Percentiles rank a stretch among this genome's conserved stretches.
Evolutionary conservation across 805 yeast genomes (phyloP).

Genomic region (Wickerhamiella azyma): DNA sequence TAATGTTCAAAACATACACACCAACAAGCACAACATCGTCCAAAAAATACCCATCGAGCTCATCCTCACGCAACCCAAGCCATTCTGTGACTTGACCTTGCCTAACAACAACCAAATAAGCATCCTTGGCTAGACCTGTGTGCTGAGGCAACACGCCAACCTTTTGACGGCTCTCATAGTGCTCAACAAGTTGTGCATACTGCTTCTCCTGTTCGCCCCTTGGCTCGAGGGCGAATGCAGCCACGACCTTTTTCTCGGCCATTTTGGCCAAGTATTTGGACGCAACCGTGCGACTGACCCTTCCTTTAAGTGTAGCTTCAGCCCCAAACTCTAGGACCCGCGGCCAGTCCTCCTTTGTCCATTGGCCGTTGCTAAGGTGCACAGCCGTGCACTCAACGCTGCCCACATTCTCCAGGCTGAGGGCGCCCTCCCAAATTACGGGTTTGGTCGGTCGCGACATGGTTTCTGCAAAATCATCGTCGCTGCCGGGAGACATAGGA

Average conservation of each 20-base stretch:
- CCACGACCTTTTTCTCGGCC: conserved; percentile 37
- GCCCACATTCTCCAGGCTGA: conserved; percentile 38
- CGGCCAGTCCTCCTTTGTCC: conserved; percentile 18
- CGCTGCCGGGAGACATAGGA: conserved; percentile 18
- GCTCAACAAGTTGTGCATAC: conserved; percentile 29
- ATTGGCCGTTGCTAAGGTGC: conserved; percentile 26
- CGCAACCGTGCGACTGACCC: conserved; percentile 42
- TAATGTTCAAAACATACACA: neutral
- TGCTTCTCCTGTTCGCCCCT: conserved; percentile 15
- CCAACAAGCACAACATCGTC: neutral
- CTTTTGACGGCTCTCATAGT: conserved; percentile 34
- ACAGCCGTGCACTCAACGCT: conserved; percentile 31
- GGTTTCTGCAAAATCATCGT: conserved; percentile 26
- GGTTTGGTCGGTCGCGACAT: conserved; percentile 10
- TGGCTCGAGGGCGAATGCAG: conserved; percentile 33
- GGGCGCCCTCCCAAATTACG: conserved; percentile 33
- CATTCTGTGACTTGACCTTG: neutral
- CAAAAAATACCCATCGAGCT: neutral
- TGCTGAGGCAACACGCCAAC: conserved; percentile 47
- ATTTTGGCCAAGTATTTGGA: conserved; percentile 39
- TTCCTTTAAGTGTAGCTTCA: conserved; percentile 44
- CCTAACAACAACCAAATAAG: conserved; percentile 41
- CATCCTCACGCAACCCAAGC: neutral
- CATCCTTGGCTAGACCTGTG: conserved; percentile 44
- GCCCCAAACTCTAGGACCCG: conserved; percentile 13